Evolutionary conservation across 1,284 basidiomycete genomes (phyloP).

Genomic region (Takashimella koratensis): DNA sequence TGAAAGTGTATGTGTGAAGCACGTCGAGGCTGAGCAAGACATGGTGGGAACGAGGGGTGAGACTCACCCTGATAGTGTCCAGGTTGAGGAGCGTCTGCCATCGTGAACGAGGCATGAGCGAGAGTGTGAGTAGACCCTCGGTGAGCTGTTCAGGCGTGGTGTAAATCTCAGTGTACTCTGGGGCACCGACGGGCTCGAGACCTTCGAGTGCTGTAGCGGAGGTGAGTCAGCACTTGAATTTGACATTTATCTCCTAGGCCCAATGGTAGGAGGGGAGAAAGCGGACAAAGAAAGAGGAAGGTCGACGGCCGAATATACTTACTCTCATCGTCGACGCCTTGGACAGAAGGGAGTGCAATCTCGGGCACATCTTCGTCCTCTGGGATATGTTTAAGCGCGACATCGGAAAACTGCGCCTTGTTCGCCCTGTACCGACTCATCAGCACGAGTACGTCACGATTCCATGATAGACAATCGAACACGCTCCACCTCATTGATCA

Average conservation of each 20-base stretch:
- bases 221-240: neutral
- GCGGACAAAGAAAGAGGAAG: slow-evolving; percentile 13
- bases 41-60: no score
- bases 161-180: slow-evolving; percentile 62
- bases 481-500: no score
- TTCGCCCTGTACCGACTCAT: no score
- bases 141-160: slow-evolving; percentile 79
- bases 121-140: slow-evolving; percentile 83
- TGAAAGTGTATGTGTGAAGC: no score
- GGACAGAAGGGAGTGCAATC: slow-evolving; percentile 73
- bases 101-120: slow-evolving; percentile 81
- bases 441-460: no score
- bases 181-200: slow-evolving; percentile 59
- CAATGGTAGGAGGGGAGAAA: neutral
- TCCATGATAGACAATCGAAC: no score
- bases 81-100: slow-evolving; percentile 97
- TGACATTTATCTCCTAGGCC: no score
- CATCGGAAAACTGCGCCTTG: slow-evolving; percentile 84
- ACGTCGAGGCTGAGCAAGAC: no score
- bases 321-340: slow-evolving; percentile 65
- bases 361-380: slow-evolving; percentile 70
- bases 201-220: slow-evolving; percentile 59
- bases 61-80: slow-evolving; percentile 80
- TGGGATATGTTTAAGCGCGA: slow-evolving; percentile 70
- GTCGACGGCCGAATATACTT: no score